Percentiles rank a stretch among this genome's conserved stretches.
phyloP scores from a whole-genome alignment of 768 basidiomycete species.

The Lentinula sp. region DNA sequence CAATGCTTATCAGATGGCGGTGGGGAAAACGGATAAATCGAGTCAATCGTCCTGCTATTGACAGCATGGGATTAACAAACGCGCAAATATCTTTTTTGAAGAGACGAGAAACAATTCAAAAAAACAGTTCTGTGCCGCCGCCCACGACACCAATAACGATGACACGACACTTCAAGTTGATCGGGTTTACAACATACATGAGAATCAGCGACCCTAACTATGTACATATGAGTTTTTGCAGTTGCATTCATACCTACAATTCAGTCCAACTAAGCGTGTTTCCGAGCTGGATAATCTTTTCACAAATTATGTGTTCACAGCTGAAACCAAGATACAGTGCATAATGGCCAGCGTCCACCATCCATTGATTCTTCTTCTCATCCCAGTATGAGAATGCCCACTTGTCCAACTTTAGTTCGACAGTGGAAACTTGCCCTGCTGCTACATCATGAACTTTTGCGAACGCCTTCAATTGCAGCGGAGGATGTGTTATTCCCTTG shows the following conservation, averaged over 20 bases:
- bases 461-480: constrained; percentile 60
- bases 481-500: constrained; percentile 46
- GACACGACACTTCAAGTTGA: neutral
- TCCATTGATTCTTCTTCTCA: constrained; percentile 37
- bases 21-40: constrained; percentile 1
- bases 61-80: neutral
- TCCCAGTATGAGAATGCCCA: constrained; percentile 69
- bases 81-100: neutral
- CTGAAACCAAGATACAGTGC: constrained; percentile 41
- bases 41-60: constrained; percentile 3
- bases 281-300: constrained; percentile 24
- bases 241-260: constrained; percentile 19
- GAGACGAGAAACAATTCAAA: neutral
- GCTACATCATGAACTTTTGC: constrained; percentile 47
- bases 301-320: constrained; percentile 25
- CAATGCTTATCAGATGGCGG: constrained; percentile 9
- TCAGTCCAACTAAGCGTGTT: constrained; percentile 48
- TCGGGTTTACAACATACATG: neutral
- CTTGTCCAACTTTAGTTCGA: constrained; percentile 51
- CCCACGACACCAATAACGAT: neutral
- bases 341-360: constrained; percentile 45
- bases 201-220: neutral
- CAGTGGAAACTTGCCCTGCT: constrained; percentile 35
- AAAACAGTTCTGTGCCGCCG: neutral
- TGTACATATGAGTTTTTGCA: neutral